Percentiles rank a stretch among this genome's conserved stretches.
Conservation (phyloP, 2,329 filamentous ascomycete genomes). For the Bipolaris bicolor region DNA sequence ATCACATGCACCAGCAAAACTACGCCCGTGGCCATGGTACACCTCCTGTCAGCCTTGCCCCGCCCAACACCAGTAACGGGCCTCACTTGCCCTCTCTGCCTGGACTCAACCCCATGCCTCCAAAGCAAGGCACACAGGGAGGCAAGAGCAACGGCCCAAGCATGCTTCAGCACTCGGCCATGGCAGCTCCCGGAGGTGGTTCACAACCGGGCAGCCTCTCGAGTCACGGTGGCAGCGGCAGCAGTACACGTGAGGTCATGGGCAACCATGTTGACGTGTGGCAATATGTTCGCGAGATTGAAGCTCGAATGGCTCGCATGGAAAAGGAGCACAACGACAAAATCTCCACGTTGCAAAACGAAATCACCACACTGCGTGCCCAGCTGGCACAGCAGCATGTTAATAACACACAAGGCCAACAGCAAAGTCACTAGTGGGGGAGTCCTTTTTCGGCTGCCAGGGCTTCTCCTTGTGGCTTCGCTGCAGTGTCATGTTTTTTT, state of each 20-base stretch:
- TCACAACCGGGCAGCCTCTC: slow-evolving; percentile 60
- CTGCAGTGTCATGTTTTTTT: background rate
- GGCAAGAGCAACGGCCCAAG: slow-evolving; percentile 44
- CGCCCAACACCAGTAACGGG: slow-evolving; percentile 50
- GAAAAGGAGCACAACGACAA: slow-evolving; percentile 56
- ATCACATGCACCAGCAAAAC: slow-evolving; percentile 70
- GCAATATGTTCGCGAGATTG: slow-evolving; percentile 73
- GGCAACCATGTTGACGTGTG: slow-evolving; percentile 65
- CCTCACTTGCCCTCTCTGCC: slow-evolving; percentile 53
- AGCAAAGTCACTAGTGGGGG: slow-evolving; percentile 19
- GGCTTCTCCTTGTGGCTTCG: background rate
- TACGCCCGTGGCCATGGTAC: slow-evolving; percentile 62
- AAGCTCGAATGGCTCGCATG: slow-evolving; percentile 58
- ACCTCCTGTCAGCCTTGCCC: slow-evolving; percentile 55
- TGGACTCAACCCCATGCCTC: slow-evolving; percentile 48
- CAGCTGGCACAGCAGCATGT: slow-evolving; percentile 47
- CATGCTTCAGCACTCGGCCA: slow-evolving; percentile 52
- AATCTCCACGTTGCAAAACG: slow-evolving; percentile 53
- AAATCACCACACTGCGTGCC: slow-evolving; percentile 50
- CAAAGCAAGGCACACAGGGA: slow-evolving; percentile 40
- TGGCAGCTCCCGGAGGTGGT: slow-evolving; percentile 45
- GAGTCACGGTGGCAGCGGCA: slow-evolving; percentile 63
- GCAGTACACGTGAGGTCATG: slow-evolving; percentile 72
- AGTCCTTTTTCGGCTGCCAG: background rate
- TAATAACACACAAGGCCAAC: slow-evolving; percentile 31